Conservation (phyloP, 768 basidiomycete species). For the Crassisporium funariophilum region DNA sequence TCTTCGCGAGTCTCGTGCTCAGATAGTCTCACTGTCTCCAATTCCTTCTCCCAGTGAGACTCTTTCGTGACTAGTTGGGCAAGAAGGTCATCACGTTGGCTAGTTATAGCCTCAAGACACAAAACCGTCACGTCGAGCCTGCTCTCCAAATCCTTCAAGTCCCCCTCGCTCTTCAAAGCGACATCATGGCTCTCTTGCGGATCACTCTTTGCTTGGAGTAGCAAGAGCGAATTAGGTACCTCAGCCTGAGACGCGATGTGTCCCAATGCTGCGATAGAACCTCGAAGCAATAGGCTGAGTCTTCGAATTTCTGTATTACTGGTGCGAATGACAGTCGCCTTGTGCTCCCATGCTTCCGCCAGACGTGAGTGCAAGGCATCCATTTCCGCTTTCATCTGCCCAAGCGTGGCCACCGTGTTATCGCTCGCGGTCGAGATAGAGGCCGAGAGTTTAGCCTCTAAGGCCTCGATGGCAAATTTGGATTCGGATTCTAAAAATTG, state of each 20-base stretch:
- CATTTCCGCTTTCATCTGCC: conserved; percentile 31
- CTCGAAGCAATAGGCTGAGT: conserved; percentile 28
- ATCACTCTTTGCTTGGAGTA: conserved; percentile 10
- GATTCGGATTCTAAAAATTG: conserved; percentile 72
- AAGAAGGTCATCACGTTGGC: conserved; percentile 39
- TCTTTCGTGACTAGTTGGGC: conserved; percentile 35
- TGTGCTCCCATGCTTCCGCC: conserved; percentile 10
- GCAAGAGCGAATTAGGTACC: neutral
- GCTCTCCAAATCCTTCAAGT: conserved; percentile 31
- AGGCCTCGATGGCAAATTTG: conserved; percentile 60
- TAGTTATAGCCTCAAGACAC: conserved; percentile 39
- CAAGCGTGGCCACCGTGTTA: conserved; percentile 23
- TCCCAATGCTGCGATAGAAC: conserved; percentile 15
- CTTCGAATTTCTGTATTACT: conserved; percentile 34
- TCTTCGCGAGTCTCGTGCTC: conserved; percentile 38
- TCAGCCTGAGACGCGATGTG: conserved; percentile 4
- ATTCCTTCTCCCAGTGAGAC: conserved; percentile 29
- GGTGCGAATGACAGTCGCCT: conserved; percentile 18
- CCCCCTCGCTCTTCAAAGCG: conserved; percentile 23
- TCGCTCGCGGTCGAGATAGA: conserved; percentile 24
- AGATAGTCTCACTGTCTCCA: conserved; percentile 33
- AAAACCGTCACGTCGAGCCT: conserved; percentile 34
- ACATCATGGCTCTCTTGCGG: conserved; percentile 17
- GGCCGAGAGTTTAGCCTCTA: conserved; percentile 49
- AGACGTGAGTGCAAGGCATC: conserved; percentile 28